phyloP scores from a whole-genome alignment of 768 basidiomycete species.

The Myochromella boudieri region DNA sequence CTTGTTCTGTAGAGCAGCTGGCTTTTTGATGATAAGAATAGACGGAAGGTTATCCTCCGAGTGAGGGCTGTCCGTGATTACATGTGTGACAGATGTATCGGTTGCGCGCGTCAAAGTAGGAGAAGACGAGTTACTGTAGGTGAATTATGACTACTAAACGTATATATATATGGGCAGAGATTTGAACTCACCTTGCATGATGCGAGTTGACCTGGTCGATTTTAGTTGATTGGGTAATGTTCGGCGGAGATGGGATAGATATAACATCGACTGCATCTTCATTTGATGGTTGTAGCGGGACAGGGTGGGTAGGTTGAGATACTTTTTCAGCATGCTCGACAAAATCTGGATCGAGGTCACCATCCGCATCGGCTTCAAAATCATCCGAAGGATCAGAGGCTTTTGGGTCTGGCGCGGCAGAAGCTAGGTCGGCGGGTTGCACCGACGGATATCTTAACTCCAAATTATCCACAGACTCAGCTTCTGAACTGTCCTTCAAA shows the following conservation, averaged over 20 bases:
- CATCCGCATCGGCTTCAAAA: constrained; percentile 35
- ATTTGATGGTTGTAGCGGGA: neutral
- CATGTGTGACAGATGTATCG: constrained; percentile 3
- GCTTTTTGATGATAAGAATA: constrained; percentile 26
- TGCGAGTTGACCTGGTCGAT: neutral
- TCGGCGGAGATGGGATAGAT: neutral
- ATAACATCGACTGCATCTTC: neutral
- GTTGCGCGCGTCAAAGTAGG: constrained; percentile 2
- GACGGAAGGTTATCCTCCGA: constrained; percentile 26
- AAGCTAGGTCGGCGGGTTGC: neutral
- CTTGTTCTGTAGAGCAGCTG: neutral
- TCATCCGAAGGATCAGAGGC: neutral
- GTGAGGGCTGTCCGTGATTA: constrained; percentile 2
- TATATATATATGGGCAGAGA: neutral
- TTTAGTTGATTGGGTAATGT: neutral
- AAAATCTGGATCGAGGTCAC: constrained; percentile 35
- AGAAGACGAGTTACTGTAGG: constrained; percentile 10
- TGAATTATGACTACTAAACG: neutral
- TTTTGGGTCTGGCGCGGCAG: neutral
- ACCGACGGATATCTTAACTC: constrained; percentile 22
- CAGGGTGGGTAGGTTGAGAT: neutral
- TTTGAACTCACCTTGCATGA: constrained; percentile 9
- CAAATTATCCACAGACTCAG: constrained; percentile 9
- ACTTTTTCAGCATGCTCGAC: constrained; percentile 11
- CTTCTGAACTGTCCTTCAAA: neutral